Evolutionary conservation across 352 stramenopile genomes (phyloP).

Genomic region (Peronospora farinosa): DNA sequence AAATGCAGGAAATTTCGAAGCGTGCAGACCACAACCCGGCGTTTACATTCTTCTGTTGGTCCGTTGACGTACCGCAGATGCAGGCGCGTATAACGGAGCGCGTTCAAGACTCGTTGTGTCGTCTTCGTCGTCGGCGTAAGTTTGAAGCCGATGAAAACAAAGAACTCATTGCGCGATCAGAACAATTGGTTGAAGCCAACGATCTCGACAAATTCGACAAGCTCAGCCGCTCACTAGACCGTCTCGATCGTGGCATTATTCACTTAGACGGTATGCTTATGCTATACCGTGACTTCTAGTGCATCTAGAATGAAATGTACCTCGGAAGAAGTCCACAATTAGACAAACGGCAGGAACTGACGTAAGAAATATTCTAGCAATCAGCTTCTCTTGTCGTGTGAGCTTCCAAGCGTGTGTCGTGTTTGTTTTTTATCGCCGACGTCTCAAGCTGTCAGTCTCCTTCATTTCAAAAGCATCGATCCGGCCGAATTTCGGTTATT

Average conservation of each 20-base stretch:
- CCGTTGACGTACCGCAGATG: conserved; percentile 64
- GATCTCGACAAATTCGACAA: conserved; percentile 85
- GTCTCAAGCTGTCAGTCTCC: no score
- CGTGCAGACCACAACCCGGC: conserved; percentile 84
- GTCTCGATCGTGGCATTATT: conserved; percentile 74
- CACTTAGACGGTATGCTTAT: conserved; percentile 85
- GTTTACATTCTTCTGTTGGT: conserved; percentile 86
- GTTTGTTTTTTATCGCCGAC: not conserved
- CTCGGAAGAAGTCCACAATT: conserved; percentile 11
- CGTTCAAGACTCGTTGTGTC: conserved; percentile 64
- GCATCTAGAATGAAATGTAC: conserved; percentile 5
- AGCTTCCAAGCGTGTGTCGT: not conserved
- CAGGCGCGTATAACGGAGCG: conserved; percentile 55
- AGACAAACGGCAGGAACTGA: conserved; percentile 7
- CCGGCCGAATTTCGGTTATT: no score
- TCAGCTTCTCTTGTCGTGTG: not conserved
- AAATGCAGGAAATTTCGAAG: conserved; percentile 85
- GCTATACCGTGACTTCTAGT: conserved; percentile 84
- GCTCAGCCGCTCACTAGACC: conserved; percentile 76
- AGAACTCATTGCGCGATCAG: conserved; percentile 81
- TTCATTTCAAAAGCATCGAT: no score
- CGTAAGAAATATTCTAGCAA: not conserved
- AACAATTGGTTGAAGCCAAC: conserved; percentile 81
- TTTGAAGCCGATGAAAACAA: conserved; percentile 81
- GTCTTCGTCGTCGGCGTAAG: conserved; percentile 62